These are phyloP conservation scores for Cydonia oblonga DNA, from an alignment of 331 rosid species.

Conservation along the genomic window DNA sequence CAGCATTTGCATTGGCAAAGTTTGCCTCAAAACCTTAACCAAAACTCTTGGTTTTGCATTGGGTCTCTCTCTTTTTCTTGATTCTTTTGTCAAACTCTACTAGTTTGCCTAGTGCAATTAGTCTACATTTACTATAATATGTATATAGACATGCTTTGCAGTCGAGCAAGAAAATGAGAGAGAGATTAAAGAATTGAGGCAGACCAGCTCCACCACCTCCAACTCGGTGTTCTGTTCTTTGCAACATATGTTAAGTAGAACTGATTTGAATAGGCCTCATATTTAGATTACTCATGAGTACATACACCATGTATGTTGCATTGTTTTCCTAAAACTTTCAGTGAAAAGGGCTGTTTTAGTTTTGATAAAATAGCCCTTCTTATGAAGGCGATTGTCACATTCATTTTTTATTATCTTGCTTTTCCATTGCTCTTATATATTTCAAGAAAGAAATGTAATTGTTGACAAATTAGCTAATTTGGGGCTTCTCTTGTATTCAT, in stretches of 20 bases:
- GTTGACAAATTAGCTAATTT: not conserved
- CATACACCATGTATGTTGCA: conserved; percentile 54
- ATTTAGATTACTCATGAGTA: conserved; percentile 28
- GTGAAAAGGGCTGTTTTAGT: conserved; percentile 27
- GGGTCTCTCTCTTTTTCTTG: conserved; percentile 29
- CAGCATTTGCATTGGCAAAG: conserved; percentile 50
- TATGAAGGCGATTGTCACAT: conserved; percentile 16
- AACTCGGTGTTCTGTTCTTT: conserved; percentile 67
- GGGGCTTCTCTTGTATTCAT: too few species aligned
- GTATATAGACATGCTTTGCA: conserved; percentile 31
- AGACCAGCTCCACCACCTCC: conserved; percentile 34
- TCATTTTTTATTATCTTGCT: conserved; percentile 19
- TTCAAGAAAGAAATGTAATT: too few species aligned
- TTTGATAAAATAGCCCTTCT: conserved; percentile 41
- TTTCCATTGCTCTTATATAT: not conserved
- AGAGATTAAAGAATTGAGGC: conserved; percentile 16
- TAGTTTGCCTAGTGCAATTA: conserved; percentile 3
- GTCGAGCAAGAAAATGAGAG: conserved; percentile 37
- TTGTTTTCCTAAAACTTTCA: conserved; percentile 51
- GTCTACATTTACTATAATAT: conserved; percentile 9
- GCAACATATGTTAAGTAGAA: not conserved
- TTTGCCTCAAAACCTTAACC: conserved; percentile 58
- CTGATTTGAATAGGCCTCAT: conserved; percentile 24
- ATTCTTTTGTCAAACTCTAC: conserved; percentile 23
- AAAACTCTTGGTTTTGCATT: conserved; percentile 40